Percentiles rank a stretch among this genome's conserved stretches.
phyloP scores from a whole-genome alignment of 345 rosid species.

The Trapa incisa region DNA sequence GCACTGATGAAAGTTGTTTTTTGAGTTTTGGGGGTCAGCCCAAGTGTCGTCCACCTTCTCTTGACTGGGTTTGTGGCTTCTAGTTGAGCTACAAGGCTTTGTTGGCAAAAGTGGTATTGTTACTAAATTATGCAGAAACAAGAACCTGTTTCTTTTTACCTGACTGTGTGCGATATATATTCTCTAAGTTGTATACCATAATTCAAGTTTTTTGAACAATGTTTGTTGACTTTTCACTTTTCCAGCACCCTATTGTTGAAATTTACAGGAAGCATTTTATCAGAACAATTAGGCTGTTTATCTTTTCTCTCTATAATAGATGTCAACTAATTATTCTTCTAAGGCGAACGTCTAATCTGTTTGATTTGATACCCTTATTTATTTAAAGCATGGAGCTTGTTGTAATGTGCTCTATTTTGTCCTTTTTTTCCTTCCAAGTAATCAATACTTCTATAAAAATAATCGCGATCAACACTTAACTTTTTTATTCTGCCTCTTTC shows the following conservation, averaged over 20 bases:
- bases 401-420: neutral
- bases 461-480: neutral
- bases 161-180: too few species aligned
- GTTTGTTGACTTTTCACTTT: neutral
- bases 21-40: too few species aligned
- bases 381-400: neutral
- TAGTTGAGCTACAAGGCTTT: neutral
- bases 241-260: neutral
- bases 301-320: neutral
- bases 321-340: neutral
- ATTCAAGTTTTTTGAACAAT: neutral
- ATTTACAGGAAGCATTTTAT: neutral
- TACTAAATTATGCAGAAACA: neutral
- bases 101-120: neutral
- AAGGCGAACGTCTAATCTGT: neutral
- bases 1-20: too few species aligned
- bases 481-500: slow-evolving; percentile 17
- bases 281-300: neutral
- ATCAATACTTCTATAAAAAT: neutral
- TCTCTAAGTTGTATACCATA: too few species aligned
- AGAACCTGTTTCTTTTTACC: neutral
- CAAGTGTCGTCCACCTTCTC: too few species aligned
- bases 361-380: neutral
- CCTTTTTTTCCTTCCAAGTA: too few species aligned
- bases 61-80: too few species aligned